A percentile compares a stretch with the other conserved stretches of the same genome.
phyloP scores from a whole-genome alignment of 176 grass and related monocot genomes.

The Eleusine coracana region DNA sequence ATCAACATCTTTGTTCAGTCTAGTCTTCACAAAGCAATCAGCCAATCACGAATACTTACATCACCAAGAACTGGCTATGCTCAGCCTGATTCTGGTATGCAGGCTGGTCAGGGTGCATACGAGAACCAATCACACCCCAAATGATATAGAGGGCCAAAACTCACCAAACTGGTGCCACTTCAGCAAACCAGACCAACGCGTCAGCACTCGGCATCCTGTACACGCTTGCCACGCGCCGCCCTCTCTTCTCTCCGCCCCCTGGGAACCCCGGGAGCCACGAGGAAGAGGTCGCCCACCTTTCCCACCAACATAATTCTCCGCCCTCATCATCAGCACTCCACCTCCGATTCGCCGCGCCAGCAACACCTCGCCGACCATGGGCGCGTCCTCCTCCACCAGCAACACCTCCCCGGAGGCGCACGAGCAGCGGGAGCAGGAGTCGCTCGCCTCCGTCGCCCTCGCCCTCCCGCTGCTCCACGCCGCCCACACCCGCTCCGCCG shows the following conservation, averaged over 20 bases:
- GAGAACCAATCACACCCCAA: neutral
- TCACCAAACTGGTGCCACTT: neutral
- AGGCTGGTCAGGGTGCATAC: too few species aligned
- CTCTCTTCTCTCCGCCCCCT: slow-evolving; percentile 16
- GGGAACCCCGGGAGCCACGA: neutral
- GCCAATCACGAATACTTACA: too few species aligned
- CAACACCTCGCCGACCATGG: slow-evolving; percentile 41
- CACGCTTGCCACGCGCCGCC: slow-evolving; percentile 8
- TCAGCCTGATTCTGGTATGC: too few species aligned
- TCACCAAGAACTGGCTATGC: too few species aligned
- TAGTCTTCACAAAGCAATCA: too few species aligned
- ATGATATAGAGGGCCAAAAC: neutral
- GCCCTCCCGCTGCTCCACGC: slow-evolving; percentile 60
- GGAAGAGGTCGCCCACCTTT: neutral
- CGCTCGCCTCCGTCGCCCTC: slow-evolving; percentile 63
- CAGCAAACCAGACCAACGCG: neutral
- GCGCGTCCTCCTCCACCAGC: slow-evolving; percentile 60
- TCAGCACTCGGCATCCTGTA: neutral
- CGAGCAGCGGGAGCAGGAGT: slow-evolving; percentile 73
- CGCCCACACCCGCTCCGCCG: slow-evolving; percentile 60
- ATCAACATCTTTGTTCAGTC: too few species aligned
- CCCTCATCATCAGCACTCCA: neutral
- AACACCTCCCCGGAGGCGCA: slow-evolving; percentile 34
- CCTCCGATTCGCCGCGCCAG: slow-evolving; percentile 14
- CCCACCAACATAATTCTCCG: neutral